phyloP scores from a whole-genome alignment of 306 rosid species.

The Rubus idaeus region DNA sequence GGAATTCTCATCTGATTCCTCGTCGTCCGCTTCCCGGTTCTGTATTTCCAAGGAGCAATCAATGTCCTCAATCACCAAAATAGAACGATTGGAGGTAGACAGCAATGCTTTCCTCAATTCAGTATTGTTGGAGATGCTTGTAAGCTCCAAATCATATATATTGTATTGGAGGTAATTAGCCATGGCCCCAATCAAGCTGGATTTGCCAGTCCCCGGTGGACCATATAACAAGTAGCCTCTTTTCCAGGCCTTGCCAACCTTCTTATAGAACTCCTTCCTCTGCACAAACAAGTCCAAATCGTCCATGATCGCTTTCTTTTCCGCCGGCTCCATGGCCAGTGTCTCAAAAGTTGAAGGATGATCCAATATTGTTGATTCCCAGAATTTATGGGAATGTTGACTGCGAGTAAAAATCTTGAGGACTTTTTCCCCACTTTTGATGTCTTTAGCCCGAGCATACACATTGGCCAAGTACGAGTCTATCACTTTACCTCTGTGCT shows the following conservation, averaged over 20 bases:
- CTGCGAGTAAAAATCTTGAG: constrained; percentile 31
- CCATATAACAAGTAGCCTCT: constrained; percentile 45
- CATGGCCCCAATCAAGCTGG: constrained; percentile 48
- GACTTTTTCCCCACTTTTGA: constrained; percentile 8
- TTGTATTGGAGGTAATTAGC: constrained; percentile 44
- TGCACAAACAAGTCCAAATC: constrained; percentile 38
- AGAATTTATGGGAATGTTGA: background rate
- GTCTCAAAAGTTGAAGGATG: constrained; percentile 44
- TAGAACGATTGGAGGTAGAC: constrained; percentile 35
- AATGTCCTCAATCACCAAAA: constrained; percentile 45
- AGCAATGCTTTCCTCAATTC: constrained; percentile 26
- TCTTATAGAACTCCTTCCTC: constrained; percentile 35
- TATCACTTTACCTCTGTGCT: constrained; percentile 20
- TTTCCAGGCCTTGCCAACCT: constrained; percentile 52
- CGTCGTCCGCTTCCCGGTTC: background rate
- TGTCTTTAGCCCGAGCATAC: constrained; percentile 10
- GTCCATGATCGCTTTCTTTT: constrained; percentile 22
- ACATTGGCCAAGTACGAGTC: constrained; percentile 31
- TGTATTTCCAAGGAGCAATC: constrained; percentile 24
- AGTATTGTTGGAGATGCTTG: constrained; percentile 19
- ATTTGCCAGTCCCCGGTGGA: constrained; percentile 40
- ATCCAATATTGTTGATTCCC: constrained; percentile 14
- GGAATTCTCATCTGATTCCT: background rate
- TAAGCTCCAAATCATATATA: constrained; percentile 40
- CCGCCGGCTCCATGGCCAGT: constrained; percentile 34